Base-by-base conservation (phyloP, 2,329 filamentous ascomycete genomes). In the Cordyceps cicadae region DNA sequence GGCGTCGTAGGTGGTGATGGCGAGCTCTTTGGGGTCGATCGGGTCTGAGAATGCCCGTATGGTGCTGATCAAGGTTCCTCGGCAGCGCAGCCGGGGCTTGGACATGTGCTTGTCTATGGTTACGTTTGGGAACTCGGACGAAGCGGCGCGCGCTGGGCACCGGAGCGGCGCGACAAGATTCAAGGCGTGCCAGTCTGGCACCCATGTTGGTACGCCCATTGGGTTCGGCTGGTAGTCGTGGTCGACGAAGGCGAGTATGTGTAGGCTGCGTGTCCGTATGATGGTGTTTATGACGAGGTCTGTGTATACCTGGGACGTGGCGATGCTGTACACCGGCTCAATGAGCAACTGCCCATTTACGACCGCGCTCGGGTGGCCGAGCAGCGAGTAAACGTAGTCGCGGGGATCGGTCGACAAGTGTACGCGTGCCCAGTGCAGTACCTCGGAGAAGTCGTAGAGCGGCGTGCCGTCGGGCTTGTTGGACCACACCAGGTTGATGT, bases 401-500 rank as follows among this genome's bases (percentile, higher is more conserved):
- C 60, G 60, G 8, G 60, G 48, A 14, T 62, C 60, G 3, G 60
- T 62, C n/a, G 60, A 62, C 15, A 46, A 37, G 43, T 62, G 60
- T 8, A 57, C 41, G 46, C 60, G 53, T 6, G 60, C 60, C 60
- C 60, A 62, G 29, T 62, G 60, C 32, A 62, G 41, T 2, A 62
- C 60, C 32, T 62, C 60, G 41, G 54, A 52, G 19, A 62, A 62
- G 41, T 62, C 60, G 32, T 29, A 62, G 14, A 48, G 11, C 8
- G 60, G 60, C 1, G 48, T 54, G 53, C 60, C 60, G 45, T 57
- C 37, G 26, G 48, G 19, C 8, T 54, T 48, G 54, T 49, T 53
- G n/a, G 60, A 62, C 60, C 60, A 62, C 14, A 62, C 60, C 6
- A 62, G 60, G 39, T 62, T 62, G 54, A 62, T 58, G 32, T 62